Evolutionary conservation across 225 moss, liverwort and hornwort species (phyloP).

Genomic region (Rhytidiadelphus loreus): DNA sequence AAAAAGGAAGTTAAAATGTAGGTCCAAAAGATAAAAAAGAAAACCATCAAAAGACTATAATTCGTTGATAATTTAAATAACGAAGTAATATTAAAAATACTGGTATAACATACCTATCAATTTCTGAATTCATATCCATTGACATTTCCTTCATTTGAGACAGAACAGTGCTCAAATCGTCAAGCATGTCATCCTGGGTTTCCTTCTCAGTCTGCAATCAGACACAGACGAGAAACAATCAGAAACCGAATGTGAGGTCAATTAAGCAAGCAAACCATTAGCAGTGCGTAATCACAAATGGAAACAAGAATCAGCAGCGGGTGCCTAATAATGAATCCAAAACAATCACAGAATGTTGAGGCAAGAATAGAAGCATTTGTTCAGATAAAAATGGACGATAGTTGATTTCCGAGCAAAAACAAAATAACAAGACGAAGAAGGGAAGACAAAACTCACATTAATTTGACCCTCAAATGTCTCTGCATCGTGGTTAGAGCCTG

Average conservation of each 20-base stretch:
- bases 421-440: background rate
- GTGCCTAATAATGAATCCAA: background rate
- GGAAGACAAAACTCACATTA: background rate
- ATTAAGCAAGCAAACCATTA: background rate
- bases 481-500: slow-evolving; percentile 18
- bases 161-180: slow-evolving; percentile 36
- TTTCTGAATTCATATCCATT: slow-evolving; percentile 48
- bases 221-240: background rate
- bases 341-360: background rate
- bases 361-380: background rate
- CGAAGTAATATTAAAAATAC: background rate
- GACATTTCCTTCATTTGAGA: slow-evolving; percentile 61
- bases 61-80: background rate
- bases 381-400: background rate
- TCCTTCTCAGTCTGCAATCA: slow-evolving; percentile 27
- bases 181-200: slow-evolving; percentile 46
- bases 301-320: background rate
- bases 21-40: background rate
- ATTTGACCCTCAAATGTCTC: slow-evolving; percentile 40
- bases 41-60: background rate
- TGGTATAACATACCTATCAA: slow-evolving; percentile 21
- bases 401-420: background rate
- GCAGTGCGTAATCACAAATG: background rate
- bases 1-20: background rate
- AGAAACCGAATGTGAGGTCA: background rate